phyloP scores from a whole-genome alignment of 805 yeast species.

The Candida morakotiae region DNA sequence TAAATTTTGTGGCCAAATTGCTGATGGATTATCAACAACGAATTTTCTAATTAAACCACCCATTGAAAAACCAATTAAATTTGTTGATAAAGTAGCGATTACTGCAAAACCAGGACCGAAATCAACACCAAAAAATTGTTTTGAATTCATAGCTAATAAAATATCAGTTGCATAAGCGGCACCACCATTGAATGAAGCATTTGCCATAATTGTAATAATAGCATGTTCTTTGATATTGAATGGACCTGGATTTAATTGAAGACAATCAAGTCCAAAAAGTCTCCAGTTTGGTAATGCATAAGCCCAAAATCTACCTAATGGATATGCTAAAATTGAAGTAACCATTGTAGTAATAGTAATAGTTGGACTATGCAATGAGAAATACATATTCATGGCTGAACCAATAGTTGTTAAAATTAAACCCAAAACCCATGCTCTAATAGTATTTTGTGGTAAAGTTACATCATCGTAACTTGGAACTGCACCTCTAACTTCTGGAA shows the following conservation, averaged over 20 bases:
- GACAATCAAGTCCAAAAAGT: conserved; percentile 18
- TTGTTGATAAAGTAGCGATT: conserved; percentile 48
- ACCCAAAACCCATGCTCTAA: conserved; percentile 53
- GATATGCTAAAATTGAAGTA: conserved; percentile 57
- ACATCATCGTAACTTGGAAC: conserved; percentile 53
- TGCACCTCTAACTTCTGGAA: conserved; percentile 65
- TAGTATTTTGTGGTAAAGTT: conserved; percentile 44
- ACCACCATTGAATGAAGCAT: conserved; percentile 36
- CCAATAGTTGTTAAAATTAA: conserved; percentile 51
- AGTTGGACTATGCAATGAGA: conserved; percentile 53
- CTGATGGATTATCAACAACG: conserved; percentile 59
- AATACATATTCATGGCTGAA: conserved; percentile 56
- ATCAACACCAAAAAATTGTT: conserved; percentile 39
- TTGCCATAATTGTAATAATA: conserved; percentile 50
- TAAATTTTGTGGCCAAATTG: conserved; percentile 68
- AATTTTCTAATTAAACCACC: conserved; percentile 61
- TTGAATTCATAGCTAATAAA: conserved; percentile 42
- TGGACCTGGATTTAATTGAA: conserved; percentile 53
- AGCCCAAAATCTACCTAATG: conserved; percentile 52
- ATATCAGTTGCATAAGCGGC: conserved; percentile 59
- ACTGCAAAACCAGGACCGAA: conserved; percentile 54
- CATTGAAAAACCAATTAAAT: conserved; percentile 61
- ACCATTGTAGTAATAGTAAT: conserved; percentile 49
- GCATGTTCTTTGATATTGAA: conserved; percentile 62
- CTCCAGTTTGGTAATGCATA: conserved; percentile 31